Evolutionary conservation across 306 rosid genomes (phyloP).

Genomic region (Ochetophila trinervis): DNA sequence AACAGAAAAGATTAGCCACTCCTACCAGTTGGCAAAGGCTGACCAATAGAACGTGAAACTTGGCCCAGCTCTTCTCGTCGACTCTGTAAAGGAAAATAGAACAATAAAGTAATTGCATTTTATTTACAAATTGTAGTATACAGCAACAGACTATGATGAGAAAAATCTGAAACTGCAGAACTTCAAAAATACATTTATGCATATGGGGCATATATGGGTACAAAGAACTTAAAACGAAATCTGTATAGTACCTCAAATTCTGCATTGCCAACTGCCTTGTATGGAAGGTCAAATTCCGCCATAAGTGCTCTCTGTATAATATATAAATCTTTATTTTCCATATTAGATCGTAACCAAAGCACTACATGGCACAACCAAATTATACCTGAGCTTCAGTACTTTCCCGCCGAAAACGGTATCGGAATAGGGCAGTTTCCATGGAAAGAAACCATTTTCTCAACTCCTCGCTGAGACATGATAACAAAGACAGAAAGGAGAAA

Average conservation of each 20-base stretch:
- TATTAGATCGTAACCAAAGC: conserved; percentile 18
- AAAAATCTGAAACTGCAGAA: background rate
- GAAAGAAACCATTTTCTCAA: conserved; percentile 95
- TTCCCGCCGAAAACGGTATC: conserved; percentile 52
- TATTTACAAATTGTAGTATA: background rate
- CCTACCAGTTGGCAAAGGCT: conserved; percentile 53
- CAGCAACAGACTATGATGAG: background rate
- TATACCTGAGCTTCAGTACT: conserved; percentile 72
- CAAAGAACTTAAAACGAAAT: conserved; percentile 18
- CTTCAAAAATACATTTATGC: background rate
- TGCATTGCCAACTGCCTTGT: conserved; percentile 52
- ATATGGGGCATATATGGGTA: background rate
- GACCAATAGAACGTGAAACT: conserved; percentile 67
- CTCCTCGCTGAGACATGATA: conserved; percentile 57
- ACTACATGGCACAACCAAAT: conserved; percentile 7
- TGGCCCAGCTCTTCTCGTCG: conserved; percentile 64
- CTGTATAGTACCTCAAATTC: conserved; percentile 66
- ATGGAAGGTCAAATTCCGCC: conserved; percentile 70
- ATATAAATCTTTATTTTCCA: conserved; percentile 15
- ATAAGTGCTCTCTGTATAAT: conserved; percentile 55
- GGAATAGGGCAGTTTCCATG: conserved; percentile 76
- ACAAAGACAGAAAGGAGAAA: conserved; percentile 10
- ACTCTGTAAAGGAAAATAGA: conserved; percentile 42
- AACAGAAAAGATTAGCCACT: conserved; percentile 11
- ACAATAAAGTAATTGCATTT: background rate